phyloP scores from a whole-genome alignment of 495 filamentous ascomycete genomes.

The Penicillium riverlandense region DNA sequence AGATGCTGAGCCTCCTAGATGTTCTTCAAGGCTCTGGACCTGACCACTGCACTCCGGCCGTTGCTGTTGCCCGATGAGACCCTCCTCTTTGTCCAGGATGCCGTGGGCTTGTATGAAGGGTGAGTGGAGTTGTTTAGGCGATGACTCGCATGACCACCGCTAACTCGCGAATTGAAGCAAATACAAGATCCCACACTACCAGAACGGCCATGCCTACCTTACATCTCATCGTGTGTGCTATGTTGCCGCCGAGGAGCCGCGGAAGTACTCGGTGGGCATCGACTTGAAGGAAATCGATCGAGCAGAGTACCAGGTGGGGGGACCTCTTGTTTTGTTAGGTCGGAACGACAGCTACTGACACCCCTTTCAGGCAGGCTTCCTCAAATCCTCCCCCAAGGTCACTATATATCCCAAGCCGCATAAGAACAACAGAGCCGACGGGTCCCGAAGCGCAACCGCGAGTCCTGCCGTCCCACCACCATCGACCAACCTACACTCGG shows the following conservation, averaged over 20 bases:
- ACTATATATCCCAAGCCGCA: slow-evolving; percentile 71
- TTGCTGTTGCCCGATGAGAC: slow-evolving; percentile 83
- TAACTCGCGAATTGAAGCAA: slow-evolving; percentile 48
- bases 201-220: slow-evolving; percentile 93
- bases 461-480: slow-evolving; percentile 26
- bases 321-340: not conserved
- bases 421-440: slow-evolving; percentile 41
- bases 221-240: slow-evolving; percentile 95
- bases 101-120: slow-evolving; percentile 97
- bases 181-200: slow-evolving; percentile 87
- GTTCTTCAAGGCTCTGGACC: slow-evolving; percentile 90
- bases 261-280: slow-evolving; percentile 77
- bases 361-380: slow-evolving; percentile 66
- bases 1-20: slow-evolving; percentile 51
- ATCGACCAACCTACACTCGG: slow-evolving; percentile 8
- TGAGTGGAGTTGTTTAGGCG: slow-evolving; percentile 36
- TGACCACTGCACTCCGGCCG: slow-evolving; percentile 92
- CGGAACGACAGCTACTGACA: no score
- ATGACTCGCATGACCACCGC: not conserved
- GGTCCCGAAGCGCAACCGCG: slow-evolving; percentile 24
- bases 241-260: slow-evolving; percentile 80
- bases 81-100: slow-evolving; percentile 91
- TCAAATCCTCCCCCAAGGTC: slow-evolving; percentile 93
- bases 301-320: slow-evolving; percentile 76
- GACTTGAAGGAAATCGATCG: slow-evolving; percentile 88